Conservation (phyloP, 2,329 filamentous ascomycete genomes). For the Nemania sp. region DNA sequence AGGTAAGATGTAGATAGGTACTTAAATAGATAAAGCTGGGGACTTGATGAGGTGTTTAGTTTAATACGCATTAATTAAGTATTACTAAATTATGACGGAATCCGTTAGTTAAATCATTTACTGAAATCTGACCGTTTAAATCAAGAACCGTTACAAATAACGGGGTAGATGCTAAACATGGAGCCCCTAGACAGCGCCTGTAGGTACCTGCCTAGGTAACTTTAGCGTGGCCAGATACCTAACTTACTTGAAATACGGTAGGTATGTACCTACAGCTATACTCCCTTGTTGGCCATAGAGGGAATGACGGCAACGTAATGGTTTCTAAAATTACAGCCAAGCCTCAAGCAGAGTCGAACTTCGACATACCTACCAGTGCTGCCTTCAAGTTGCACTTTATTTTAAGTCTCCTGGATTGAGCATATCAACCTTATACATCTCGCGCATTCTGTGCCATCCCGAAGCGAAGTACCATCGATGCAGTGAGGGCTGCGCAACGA, state of each 20-base stretch:
- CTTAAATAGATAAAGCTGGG: too few species aligned
- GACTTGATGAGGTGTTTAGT: too few species aligned
- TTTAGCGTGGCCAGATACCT: constrained; percentile 1
- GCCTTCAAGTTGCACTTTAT: constrained; percentile 7
- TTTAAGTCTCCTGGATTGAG: constrained; percentile 15
- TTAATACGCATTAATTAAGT: too few species aligned
- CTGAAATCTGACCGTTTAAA: too few species aligned
- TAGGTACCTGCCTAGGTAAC: background rate
- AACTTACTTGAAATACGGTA: too few species aligned
- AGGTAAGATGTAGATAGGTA: too few species aligned
- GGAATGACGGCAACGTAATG: constrained; percentile 32
- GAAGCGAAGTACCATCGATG: constrained; percentile 20
- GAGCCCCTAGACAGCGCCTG: background rate
- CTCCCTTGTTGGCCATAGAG: background rate
- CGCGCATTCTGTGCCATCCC: constrained; percentile 10
- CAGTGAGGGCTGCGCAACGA: background rate
- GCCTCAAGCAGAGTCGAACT: constrained; percentile 3
- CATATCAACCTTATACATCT: constrained; percentile 14
- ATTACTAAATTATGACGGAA: too few species aligned
- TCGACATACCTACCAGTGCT: constrained; percentile 1
- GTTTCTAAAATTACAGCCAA: constrained; percentile 33
- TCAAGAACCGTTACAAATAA: too few species aligned
- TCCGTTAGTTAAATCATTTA: too few species aligned
- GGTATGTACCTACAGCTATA: too few species aligned
- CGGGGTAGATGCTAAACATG: background rate